Conservation (phyloP, 2,329 filamentous ascomycete species). For the Coniella vitis region DNA sequence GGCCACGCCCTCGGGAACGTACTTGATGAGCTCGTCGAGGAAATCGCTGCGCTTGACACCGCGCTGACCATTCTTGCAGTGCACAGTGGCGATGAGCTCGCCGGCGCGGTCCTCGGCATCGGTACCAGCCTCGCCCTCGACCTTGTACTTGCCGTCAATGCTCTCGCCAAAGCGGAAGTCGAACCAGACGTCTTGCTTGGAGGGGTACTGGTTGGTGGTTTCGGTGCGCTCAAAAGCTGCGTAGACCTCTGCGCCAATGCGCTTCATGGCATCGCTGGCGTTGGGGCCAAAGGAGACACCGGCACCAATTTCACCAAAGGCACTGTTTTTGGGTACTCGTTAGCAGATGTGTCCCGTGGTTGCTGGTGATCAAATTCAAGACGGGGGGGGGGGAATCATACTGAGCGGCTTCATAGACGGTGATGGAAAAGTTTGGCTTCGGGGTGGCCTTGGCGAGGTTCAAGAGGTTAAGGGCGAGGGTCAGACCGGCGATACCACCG, state of each 20-base stretch:
- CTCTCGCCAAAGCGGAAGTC: conserved; percentile 21
- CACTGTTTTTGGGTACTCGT: not conserved
- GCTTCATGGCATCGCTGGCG: conserved; percentile 22
- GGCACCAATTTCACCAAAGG: conserved; percentile 52
- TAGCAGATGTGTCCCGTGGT: not conserved
- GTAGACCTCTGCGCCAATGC: conserved; percentile 20
- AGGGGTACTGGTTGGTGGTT: conserved; percentile 21
- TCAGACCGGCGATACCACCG: conserved; percentile 51
- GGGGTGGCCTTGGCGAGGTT: conserved; percentile 21
- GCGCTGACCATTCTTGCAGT: conserved; percentile 16
- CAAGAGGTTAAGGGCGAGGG: conserved; percentile 34
- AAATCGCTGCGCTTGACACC: conserved; percentile 23
- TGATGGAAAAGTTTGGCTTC: conserved; percentile 16
- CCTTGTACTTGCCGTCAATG: conserved; percentile 13
- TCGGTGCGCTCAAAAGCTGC: conserved; percentile 23
- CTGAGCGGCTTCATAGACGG: conserved; percentile 49
- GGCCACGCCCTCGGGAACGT: conserved; percentile 14
- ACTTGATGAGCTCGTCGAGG: conserved; percentile 18
- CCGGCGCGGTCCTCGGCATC: conserved; percentile 7
- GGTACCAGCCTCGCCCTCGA: conserved; percentile 9
- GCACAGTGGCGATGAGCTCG: conserved; percentile 14
- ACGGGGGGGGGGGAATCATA: too few species aligned
- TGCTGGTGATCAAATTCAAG: too few species aligned
- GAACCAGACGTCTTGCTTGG: conserved; percentile 23
- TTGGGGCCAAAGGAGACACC: conserved; percentile 52